These are phyloP conservation scores for Exophiala lecanii-corni DNA, from an alignment of 2,329 filamentous ascomycete species.

Conservation along the genomic window DNA sequence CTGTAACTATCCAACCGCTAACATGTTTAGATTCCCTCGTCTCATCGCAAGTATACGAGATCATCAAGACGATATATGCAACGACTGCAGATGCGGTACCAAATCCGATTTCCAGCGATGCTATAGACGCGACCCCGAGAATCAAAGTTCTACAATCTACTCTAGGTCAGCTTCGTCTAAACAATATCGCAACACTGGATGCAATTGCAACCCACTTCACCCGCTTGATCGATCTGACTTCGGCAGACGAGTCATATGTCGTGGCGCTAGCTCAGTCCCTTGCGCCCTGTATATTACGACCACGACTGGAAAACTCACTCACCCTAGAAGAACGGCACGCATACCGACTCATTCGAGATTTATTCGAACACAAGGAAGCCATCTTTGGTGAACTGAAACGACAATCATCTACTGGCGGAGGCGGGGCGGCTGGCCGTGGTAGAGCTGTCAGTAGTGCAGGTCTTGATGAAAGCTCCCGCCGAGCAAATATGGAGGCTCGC, in stretches of 20 bases:
- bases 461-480: constrained; percentile 86
- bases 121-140: constrained; percentile 42
- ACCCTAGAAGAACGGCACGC: constrained; percentile 95
- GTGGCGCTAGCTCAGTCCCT: constrained; percentile 67
- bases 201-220: constrained; percentile 98
- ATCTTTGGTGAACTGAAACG: constrained; percentile 97
- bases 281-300: constrained; percentile 81
- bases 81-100: constrained; percentile 75
- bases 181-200: constrained; percentile 98
- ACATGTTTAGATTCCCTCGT: constrained; percentile 79
- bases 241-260: constrained; percentile 84
- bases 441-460: constrained; percentile 65
- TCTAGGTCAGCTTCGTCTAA: constrained; percentile 85
- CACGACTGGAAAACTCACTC: constrained; percentile 78
- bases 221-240: constrained; percentile 90
- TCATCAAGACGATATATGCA: constrained; percentile 93
- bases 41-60: constrained; percentile 97
- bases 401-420: constrained; percentile 35
- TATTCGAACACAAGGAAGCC: constrained; percentile 88
- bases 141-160: constrained; percentile 93
- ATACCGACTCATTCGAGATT: constrained; percentile 82
- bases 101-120: constrained; percentile 45
- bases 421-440: constrained; percentile 22
- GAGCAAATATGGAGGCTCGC: constrained; percentile 89
- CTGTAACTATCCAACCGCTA: no score